A percentile compares a stretch with the other conserved stretches of the same genome.
phyloP scores from a whole-genome alignment of 2,329 filamentous ascomycete genomes.

The Periglandula ipomoeae region DNA sequence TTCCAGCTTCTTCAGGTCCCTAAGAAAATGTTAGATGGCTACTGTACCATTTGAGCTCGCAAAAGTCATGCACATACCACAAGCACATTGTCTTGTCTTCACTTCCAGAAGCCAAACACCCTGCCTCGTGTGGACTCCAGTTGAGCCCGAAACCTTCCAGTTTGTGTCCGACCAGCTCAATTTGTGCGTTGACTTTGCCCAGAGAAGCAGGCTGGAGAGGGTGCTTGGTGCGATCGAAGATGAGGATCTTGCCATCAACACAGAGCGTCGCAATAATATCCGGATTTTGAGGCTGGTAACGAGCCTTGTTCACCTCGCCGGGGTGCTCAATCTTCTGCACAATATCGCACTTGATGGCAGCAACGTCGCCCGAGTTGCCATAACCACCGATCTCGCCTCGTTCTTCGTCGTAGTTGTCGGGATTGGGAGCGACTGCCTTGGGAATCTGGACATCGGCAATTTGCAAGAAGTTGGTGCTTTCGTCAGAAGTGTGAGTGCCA shows the following conservation, averaged over 20 bases:
- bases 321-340: slow-evolving; percentile 95
- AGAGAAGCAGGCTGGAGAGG: slow-evolving; percentile 56
- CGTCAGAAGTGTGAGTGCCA: slow-evolving; percentile 87
- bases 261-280: slow-evolving; percentile 93
- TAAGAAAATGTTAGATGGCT: slow-evolving; percentile 21
- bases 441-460: slow-evolving; percentile 92
- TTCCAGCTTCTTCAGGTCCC: slow-evolving; percentile 72
- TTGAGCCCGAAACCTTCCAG: slow-evolving; percentile 85
- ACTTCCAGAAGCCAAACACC: slow-evolving; percentile 79
- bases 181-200: slow-evolving; percentile 68
- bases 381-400: slow-evolving; percentile 91
- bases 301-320: slow-evolving; percentile 95
- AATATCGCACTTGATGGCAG: slow-evolving; percentile 77
- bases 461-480: slow-evolving; percentile 82
- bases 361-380: slow-evolving; percentile 61
- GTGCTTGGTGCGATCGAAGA: slow-evolving; percentile 96
- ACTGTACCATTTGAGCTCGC: not conserved
- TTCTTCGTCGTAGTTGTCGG: slow-evolving; percentile 83
- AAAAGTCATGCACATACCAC: slow-evolving; percentile 49
- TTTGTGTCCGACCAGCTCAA: slow-evolving; percentile 76
- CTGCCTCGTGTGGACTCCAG: slow-evolving; percentile 81
- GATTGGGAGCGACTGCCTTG: slow-evolving; percentile 63
- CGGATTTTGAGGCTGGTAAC: slow-evolving; percentile 95
- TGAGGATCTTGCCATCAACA: slow-evolving; percentile 75
- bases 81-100: slow-evolving; percentile 87